These are phyloP conservation scores for Hyaloscypha bicolor DNA, from an alignment of 495 filamentous ascomycete species.

Conservation along the genomic window DNA sequence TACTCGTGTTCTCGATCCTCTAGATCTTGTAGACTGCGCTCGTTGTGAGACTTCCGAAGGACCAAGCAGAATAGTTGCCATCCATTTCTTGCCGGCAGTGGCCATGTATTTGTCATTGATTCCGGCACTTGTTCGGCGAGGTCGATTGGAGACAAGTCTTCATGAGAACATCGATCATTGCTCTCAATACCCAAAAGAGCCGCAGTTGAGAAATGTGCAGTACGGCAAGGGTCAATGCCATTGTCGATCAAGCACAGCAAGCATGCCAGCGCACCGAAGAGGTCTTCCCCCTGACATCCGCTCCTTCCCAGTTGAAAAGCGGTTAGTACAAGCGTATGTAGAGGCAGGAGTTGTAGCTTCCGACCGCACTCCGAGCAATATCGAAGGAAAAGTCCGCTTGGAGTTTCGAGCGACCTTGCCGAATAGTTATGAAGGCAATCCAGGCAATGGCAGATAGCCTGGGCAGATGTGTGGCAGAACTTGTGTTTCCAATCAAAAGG, in stretches of 20 bases:
- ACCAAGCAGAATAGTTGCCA: slow-evolving; percentile 25
- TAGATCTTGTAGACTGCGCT: neutral
- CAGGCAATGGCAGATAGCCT: slow-evolving; percentile 43
- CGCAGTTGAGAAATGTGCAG: slow-evolving; percentile 26
- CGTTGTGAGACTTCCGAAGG: neutral
- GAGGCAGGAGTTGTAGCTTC: slow-evolving; percentile 38
- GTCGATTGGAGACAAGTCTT: slow-evolving; percentile 11
- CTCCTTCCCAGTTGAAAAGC: slow-evolving; percentile 37
- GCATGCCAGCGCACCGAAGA: slow-evolving; percentile 45
- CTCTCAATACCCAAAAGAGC: slow-evolving; percentile 15
- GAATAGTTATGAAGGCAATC: too few species aligned
- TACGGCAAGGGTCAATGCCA: slow-evolving; percentile 27
- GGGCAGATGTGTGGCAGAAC: slow-evolving; percentile 46
- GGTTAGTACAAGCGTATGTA: slow-evolving; percentile 41
- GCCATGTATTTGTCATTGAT: slow-evolving; percentile 18
- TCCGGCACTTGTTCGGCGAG: slow-evolving; percentile 18
- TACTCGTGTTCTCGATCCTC: neutral
- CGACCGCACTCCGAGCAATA: slow-evolving; percentile 38
- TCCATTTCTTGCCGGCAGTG: slow-evolving; percentile 12
- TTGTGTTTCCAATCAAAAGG: slow-evolving; percentile 43
- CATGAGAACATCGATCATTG: slow-evolving; percentile 11
- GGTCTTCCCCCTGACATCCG: slow-evolving; percentile 39
- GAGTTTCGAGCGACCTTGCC: too few species aligned
- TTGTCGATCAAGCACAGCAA: slow-evolving; percentile 40
- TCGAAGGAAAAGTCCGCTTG: slow-evolving; percentile 41